These are phyloP conservation scores for Lecanosticta acicola DNA, from an alignment of 2,329 filamentous ascomycete species.

Conservation along the genomic window DNA sequence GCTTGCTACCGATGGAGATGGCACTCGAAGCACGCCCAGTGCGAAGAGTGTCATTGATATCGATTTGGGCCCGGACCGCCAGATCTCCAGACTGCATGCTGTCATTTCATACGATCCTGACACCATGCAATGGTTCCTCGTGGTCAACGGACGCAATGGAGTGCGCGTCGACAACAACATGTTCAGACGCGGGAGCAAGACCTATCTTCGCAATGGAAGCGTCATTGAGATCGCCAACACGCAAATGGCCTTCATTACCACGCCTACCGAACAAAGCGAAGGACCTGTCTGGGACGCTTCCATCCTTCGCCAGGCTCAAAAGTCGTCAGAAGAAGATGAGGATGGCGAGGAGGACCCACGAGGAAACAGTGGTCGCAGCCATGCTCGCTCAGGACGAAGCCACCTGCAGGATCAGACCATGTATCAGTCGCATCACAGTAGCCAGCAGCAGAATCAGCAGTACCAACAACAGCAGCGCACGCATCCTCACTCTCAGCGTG, in stretches of 20 bases:
- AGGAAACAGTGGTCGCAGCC: conserved; percentile 10
- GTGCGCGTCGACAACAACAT: conserved; percentile 72
- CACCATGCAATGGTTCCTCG: conserved; percentile 66
- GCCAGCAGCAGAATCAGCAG: conserved; percentile 17
- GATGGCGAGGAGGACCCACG: conserved; percentile 32
- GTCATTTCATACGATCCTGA: conserved; percentile 44
- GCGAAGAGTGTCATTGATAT: conserved; percentile 62
- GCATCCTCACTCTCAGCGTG: conserved; percentile 34
- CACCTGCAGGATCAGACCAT: conserved; percentile 19
- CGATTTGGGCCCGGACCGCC: conserved; percentile 59
- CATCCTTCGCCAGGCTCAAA: conserved; percentile 35
- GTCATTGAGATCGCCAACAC: conserved; percentile 87
- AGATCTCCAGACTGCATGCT: conserved; percentile 47
- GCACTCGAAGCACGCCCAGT: conserved; percentile 22
- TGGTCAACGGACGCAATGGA: conserved; percentile 86
- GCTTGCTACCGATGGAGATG: conserved; percentile 21
- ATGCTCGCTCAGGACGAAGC: conserved; percentile 12
- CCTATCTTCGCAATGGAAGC: conserved; percentile 72
- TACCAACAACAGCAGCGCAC: conserved; percentile 23
- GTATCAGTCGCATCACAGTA: conserved; percentile 23
- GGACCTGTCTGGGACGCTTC: conserved; percentile 54
- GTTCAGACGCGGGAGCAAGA: conserved; percentile 61
- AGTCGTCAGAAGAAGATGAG: conserved; percentile 40
- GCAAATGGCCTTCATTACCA: conserved; percentile 99
- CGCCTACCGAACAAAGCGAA: conserved; percentile 66